Evolutionary conservation across 768 basidiomycete genomes (phyloP).

Genomic region (Asterophora parasitica): DNA sequence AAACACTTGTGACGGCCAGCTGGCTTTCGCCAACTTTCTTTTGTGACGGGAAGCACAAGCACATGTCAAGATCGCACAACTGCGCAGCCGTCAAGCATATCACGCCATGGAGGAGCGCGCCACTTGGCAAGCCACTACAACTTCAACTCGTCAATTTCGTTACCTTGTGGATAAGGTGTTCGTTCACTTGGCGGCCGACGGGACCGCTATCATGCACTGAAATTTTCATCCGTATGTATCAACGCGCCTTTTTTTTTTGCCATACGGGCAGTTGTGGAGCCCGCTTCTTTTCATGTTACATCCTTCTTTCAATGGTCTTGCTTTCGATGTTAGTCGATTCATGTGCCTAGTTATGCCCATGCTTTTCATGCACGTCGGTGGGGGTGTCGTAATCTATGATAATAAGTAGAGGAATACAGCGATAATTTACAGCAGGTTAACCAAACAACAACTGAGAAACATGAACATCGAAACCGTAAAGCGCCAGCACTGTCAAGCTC

Average conservation of each 20-base stretch:
- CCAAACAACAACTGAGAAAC: background rate
- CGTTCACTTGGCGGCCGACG: background rate
- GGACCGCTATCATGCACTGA: background rate
- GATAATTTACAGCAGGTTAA: background rate
- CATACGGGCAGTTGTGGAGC: background rate
- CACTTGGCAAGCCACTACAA: too few species aligned
- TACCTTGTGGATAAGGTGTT: background rate
- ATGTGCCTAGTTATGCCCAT: background rate
- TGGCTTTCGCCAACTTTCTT: background rate
- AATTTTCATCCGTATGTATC: background rate
- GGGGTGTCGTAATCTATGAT: background rate
- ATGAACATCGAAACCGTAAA: background rate
- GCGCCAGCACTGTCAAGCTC: background rate
- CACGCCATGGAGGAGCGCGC: too few species aligned
- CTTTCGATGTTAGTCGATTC: background rate
- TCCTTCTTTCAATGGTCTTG: background rate
- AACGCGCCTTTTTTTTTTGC: background rate
- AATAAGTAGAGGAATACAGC: background rate
- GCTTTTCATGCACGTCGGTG: too few species aligned
- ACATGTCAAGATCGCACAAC: too few species aligned
- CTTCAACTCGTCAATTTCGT: too few species aligned
- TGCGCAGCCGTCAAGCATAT: too few species aligned
- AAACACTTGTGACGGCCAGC: background rate
- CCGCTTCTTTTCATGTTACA: background rate
- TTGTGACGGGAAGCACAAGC: background rate